phyloP scores from a whole-genome alignment of 805 yeast genomes.

The Priceomyces castillae region DNA sequence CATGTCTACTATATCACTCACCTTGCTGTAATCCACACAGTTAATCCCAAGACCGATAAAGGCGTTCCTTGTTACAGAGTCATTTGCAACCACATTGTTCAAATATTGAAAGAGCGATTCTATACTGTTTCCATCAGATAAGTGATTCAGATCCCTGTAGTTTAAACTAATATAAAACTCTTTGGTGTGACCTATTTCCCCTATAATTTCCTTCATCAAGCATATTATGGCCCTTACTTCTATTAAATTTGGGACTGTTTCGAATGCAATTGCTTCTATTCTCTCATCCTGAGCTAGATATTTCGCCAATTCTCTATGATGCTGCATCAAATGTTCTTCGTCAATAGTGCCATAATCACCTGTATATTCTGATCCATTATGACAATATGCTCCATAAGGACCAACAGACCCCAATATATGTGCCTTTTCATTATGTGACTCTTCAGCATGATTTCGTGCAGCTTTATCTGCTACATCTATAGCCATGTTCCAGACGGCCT shows the following conservation, averaged over 20 bases:
- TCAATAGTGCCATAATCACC: conserved; percentile 54
- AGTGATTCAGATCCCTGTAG: conserved; percentile 18
- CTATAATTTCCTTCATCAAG: conserved; percentile 21
- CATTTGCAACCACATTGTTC: conserved; percentile 7
- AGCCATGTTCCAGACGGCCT: conserved; percentile 21
- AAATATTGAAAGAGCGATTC: conserved; percentile 19
- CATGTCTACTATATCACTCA: conserved; percentile 38
- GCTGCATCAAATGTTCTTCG: conserved; percentile 39
- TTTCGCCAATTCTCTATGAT: conserved; percentile 47
- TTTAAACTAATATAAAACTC: conserved; percentile 47
- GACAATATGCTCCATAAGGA: conserved; percentile 70
- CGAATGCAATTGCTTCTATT: conserved; percentile 61
- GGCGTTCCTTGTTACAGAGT: conserved; percentile 12
- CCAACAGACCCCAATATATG: conserved; percentile 66
- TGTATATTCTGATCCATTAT: conserved; percentile 69
- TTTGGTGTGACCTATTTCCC: conserved; percentile 18
- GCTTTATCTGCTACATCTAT: conserved; percentile 23
- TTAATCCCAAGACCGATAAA: conserved; percentile 63
- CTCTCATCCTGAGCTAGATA: conserved; percentile 36
- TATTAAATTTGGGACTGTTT: conserved; percentile 63
- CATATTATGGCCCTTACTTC: conserved; percentile 54
- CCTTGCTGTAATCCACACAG: conserved; percentile 52
- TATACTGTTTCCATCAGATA: conserved; percentile 34
- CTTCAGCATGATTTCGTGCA: conserved; percentile 3
- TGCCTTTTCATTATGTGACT: conserved; percentile 6